Percentiles rank a stretch among this genome's conserved stretches.
phyloP scores from a whole-genome alignment of 2,329 filamentous ascomycete species.

The Golovinomyces cichoracearum region DNA sequence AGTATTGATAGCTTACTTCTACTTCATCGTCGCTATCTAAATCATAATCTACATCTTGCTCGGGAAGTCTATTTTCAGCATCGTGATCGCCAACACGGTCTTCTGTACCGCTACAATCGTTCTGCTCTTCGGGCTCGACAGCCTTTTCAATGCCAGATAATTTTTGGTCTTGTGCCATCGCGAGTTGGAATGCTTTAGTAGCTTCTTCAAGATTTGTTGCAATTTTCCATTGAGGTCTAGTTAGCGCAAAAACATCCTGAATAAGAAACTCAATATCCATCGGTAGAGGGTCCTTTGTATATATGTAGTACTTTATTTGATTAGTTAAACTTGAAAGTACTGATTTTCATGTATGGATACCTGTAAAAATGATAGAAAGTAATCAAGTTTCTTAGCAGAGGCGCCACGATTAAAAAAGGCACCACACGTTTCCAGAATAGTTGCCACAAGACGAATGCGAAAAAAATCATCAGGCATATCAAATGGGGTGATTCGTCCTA shows the following conservation, averaged over 20 bases:
- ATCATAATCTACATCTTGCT: conserved; percentile 23
- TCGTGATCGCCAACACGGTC: conserved; percentile 34
- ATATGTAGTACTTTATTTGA: conserved; percentile 58
- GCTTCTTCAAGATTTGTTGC: conserved; percentile 62
- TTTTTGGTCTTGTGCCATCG: conserved; percentile 77
- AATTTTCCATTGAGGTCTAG: conserved; percentile 80
- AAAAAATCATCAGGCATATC: conserved; percentile 91
- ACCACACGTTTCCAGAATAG: conserved; percentile 78
- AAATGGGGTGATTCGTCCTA: conserved; percentile 48
- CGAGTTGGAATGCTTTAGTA: conserved; percentile 55
- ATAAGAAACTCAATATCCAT: conserved; percentile 97
- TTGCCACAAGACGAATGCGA: conserved; percentile 71
- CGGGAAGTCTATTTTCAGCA: conserved; percentile 26
- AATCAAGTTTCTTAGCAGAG: conserved; percentile 90
- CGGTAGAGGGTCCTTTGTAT: conserved; percentile 64
- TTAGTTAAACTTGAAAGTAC: conserved; percentile 6
- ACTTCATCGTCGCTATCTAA: conserved; percentile 28
- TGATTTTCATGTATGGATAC: conserved; percentile 18
- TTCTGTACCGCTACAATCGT: conserved; percentile 46
- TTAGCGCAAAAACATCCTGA: conserved; percentile 66
- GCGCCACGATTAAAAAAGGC: conserved; percentile 86
- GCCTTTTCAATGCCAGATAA: conserved; percentile 42
- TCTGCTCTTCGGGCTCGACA: conserved; percentile 44
- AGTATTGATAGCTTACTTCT: conserved; percentile 21
- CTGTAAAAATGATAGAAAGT: conserved; percentile 89